Conservation (phyloP, 2,329 filamentous ascomycete genomes). For the Penicillium sp. region DNA sequence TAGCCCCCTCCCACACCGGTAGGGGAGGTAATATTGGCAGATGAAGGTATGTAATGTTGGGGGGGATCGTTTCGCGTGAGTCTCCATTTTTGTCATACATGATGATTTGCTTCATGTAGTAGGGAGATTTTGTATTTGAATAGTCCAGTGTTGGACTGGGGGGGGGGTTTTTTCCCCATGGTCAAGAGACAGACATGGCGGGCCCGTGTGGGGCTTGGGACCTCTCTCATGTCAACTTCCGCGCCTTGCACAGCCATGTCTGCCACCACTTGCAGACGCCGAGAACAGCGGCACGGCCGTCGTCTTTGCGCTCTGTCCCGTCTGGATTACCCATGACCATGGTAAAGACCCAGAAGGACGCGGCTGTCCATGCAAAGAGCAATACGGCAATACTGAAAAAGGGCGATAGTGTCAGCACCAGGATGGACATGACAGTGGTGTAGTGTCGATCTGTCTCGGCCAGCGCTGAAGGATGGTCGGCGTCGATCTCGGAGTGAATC, state of each 20-base stretch:
- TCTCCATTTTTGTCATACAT: slow-evolving; percentile 8
- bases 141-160: not conserved
- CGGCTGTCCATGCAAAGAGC: slow-evolving; percentile 61
- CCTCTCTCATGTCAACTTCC: slow-evolving; percentile 24
- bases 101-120: not conserved
- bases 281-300: slow-evolving; percentile 63
- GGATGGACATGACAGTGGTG: slow-evolving; percentile 48
- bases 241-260: slow-evolving; percentile 53
- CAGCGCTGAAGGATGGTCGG: slow-evolving; percentile 27
- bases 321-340: slow-evolving; percentile 66
- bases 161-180: slow-evolving; percentile 5
- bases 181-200: not conserved
- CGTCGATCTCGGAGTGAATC: slow-evolving; percentile 49
- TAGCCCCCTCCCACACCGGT: slow-evolving; percentile 9
- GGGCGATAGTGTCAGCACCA: slow-evolving; percentile 60
- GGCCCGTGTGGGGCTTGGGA: not conserved
- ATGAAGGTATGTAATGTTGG: slow-evolving; percentile 11
- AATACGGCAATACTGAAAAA: slow-evolving; percentile 60
- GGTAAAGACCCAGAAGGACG: slow-evolving; percentile 65
- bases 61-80: slow-evolving; percentile 20
- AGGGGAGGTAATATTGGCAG: slow-evolving; percentile 19
- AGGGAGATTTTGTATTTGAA: slow-evolving; percentile 1
- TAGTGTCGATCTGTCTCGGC: slow-evolving; percentile 40
- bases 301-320: slow-evolving; percentile 61
- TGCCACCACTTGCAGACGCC: slow-evolving; percentile 65